A percentile compares a stretch with the other conserved stretches of the same genome.
Evolutionary conservation across 1,284 basidiomycete species (phyloP).

Genomic region (Boletus albobrunnescens): DNA sequence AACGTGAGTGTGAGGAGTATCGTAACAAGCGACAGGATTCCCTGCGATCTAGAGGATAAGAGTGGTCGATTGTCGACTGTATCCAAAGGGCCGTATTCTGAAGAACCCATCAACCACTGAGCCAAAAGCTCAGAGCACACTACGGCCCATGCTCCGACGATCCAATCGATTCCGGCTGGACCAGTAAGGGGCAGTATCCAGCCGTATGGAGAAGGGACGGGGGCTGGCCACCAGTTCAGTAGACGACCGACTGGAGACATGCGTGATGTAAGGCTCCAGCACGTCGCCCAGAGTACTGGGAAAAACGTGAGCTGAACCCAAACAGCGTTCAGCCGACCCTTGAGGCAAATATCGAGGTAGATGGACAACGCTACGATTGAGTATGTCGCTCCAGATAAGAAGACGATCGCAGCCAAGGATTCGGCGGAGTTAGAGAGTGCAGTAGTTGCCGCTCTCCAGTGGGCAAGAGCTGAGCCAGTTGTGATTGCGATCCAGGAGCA

Average conservation of each 20-base stretch:
- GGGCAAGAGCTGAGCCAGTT: constrained; percentile 44
- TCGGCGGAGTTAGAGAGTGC: constrained; percentile 52
- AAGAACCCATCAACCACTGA: constrained; percentile 48
- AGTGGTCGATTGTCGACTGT: background rate
- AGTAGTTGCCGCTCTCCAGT: constrained; percentile 45
- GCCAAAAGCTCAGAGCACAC: constrained; percentile 53
- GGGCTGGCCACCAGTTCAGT: constrained; percentile 56
- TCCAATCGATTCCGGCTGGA: constrained; percentile 61
- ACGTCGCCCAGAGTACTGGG: constrained; percentile 63
- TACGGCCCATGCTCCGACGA: constrained; percentile 65
- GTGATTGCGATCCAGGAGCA: constrained; percentile 44
- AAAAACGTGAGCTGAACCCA: constrained; percentile 54
- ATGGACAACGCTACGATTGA: constrained; percentile 36
- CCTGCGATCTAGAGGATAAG: constrained; percentile 23
- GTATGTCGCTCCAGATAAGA: constrained; percentile 43
- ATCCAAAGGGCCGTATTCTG: constrained; percentile 16
- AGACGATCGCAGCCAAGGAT: constrained; percentile 45
- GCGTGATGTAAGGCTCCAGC: constrained; percentile 51
- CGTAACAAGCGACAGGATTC: constrained; percentile 35
- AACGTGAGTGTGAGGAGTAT: constrained; percentile 47
- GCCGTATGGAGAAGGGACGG: constrained; percentile 50
- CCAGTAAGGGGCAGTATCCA: constrained; percentile 63
- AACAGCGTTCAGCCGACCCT: constrained; percentile 26
- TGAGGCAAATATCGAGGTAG: constrained; percentile 38
- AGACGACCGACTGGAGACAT: constrained; percentile 65